Base-by-base conservation (phyloP, 73 alveolate genomes). In the Paramecium caudatum region DNA sequence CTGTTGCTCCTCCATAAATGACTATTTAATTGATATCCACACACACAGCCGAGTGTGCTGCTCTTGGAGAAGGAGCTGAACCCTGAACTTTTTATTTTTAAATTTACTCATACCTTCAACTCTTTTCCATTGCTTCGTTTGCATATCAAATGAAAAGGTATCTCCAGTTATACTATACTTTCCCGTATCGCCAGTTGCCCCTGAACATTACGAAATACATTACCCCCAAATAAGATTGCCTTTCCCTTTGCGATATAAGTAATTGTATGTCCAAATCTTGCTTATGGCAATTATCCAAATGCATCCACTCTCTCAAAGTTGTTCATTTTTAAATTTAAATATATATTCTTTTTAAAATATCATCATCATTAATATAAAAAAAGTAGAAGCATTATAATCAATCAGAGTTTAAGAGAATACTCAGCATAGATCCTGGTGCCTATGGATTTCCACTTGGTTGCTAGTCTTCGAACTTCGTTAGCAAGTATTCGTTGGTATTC, bases 1-100 rank as follows among this genome's bases (percentile, higher is more conserved):
- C 99, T 33, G 99, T 97, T 16, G 99, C 99, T 33, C 99, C 99
- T 48, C 99, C 99, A 94, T 97, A 97, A 36, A 97, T 97, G 9
- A 97, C 98, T 87, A 97, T 90, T 93, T 97, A 96, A 91, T 91
- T 95, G 85, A 94, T 94, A 63, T 95, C 98, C 3, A 96, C 99
- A 69, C 95, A 93, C 17, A 97, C 95, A 45, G 99, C 93, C n/a
- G 99, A 95, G 90, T 97, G 99, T 10, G 99, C 99, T 45, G 99
- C 99, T 94, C 99, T 86, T 16, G 99, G 99, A 21, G 97, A 92
- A 8, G 99, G 99, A 13, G 97, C 93, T n/a, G 95, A 93, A 23
- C 99, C 99, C 46, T 93, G 93, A 0, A 96, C 98, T 95, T 17
- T 12, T 86, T 13, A 37, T 34, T 65, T 55, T 27, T 12, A 21